These are phyloP conservation scores for Euphorbia celastroides DNA, from an alignment of 441 rosid genomes.

Conservation along the genomic window DNA sequence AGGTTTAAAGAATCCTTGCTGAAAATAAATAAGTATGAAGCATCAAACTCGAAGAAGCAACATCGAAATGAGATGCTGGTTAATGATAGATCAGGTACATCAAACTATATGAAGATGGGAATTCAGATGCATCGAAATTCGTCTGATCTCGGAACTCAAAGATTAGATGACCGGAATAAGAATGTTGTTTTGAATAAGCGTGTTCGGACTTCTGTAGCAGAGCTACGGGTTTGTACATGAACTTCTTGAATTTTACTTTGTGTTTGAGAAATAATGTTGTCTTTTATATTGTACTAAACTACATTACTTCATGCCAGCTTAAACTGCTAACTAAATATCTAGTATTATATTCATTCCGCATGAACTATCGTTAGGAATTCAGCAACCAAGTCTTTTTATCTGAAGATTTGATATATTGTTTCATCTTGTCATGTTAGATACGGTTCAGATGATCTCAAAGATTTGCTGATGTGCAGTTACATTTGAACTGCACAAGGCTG, in stretches of 20 bases:
- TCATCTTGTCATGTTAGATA: neutral
- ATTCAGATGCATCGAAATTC: slow-evolving; percentile 37
- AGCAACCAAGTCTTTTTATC: neutral
- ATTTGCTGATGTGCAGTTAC: neutral
- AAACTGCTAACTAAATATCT: neutral
- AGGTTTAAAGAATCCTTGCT: slow-evolving; percentile 33
- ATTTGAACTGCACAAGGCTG: neutral
- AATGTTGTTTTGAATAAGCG: slow-evolving; percentile 45
- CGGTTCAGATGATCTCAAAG: neutral
- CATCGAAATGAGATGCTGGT: slow-evolving; percentile 35
- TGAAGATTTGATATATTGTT: neutral
- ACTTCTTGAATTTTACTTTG: slow-evolving; percentile 8
- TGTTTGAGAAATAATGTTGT: slow-evolving; percentile 1
- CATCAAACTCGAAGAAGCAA: slow-evolving; percentile 37
- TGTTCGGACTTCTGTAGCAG: slow-evolving; percentile 47
- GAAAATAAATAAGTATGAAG: slow-evolving; percentile 37
- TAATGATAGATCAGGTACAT: slow-evolving; percentile 39
- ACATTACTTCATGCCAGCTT: neutral
- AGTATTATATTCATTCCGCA: neutral
- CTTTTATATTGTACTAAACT: neutral
- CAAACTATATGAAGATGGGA: slow-evolving; percentile 36
- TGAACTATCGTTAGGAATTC: neutral
- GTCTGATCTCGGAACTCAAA: slow-evolving; percentile 39
- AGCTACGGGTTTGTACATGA: slow-evolving; percentile 44
- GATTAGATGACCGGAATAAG: slow-evolving; percentile 51